Base-by-base conservation (phyloP, 768 basidiomycete genomes). In the Phlebiopsis flavidoalba region DNA sequence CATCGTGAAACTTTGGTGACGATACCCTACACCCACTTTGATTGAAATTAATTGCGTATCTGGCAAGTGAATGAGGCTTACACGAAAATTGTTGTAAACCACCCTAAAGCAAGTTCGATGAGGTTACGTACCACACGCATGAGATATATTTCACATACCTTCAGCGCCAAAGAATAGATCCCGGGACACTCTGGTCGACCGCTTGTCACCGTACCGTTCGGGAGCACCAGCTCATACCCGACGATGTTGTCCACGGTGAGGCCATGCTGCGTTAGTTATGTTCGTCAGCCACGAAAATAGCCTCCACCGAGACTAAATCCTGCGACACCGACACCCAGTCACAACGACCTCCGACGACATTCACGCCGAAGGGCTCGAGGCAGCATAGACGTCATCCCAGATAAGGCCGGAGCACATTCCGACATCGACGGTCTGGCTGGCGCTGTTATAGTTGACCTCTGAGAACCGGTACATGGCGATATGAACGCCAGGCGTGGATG, bases 371-470 rank as follows among this genome's bases (percentile, higher is more conserved):
- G 0, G 80, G 81, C 5, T 72, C 75, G 4, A 89, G 75, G 79
- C 80, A 2, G 74, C 73, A 62, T 87, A 88, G 70, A 82, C 84
- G 36, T 86, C 80, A 66, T 89, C 87, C 86, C 86, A 89, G 26
- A 84, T 74, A n/a, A 83, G 66, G 5, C 78, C 77, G 8, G 75
- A 66, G 26, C n/a, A n/a, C n/a, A n/a, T n/a, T 36, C 74, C 76
- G 53, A 79, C 62, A 11, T 63, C 64, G 5, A 59, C 71, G 3
- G 67, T 67, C 17, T 60, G 57, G 4, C 62, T 48, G 0, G 21
- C 60, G 17, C 61, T 46, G 57, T 72, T 52, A 57, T 71, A 70
- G 0, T 24, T 65, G 46, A 72, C 68, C 24, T 66, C 63, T 26
- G 47, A 60, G 66, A 75, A 76, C 5, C 66, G 67, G 55, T 53